Evolutionary conservation across 2,329 filamentous ascomycete genomes (phyloP).

Genomic region (Ophiosphaerella korrae): DNA sequence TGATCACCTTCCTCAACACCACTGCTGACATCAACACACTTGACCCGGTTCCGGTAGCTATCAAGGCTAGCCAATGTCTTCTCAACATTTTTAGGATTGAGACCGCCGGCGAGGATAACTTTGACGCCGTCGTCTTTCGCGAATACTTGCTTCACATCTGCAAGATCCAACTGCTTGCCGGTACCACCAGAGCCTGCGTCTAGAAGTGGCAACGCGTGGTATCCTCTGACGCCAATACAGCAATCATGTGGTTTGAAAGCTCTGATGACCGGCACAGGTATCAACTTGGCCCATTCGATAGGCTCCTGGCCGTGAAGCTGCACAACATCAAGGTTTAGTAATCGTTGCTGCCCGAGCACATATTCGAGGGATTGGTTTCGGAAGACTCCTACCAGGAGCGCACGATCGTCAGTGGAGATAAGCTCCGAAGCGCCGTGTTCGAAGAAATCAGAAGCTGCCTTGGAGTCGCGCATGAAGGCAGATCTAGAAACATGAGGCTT

Average conservation of each 20-base stretch:
- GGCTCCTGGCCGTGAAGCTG: constrained; percentile 94
- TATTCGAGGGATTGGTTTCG: constrained; percentile 86
- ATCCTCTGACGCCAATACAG: constrained; percentile 75
- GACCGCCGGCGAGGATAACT: constrained; percentile 82
- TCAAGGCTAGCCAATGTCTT: constrained; percentile 68
- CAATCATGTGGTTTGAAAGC: constrained; percentile 78
- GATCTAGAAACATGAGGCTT: constrained; percentile 35
- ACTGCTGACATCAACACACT: constrained; percentile 91
- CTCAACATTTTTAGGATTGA: constrained; percentile 79
- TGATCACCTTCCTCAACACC: constrained; percentile 81
- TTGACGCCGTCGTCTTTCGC: constrained; percentile 71
- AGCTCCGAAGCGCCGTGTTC: constrained; percentile 56
- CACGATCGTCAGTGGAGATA: constrained; percentile 61
- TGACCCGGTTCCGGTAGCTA: constrained; percentile 64
- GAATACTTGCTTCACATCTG: constrained; percentile 70
- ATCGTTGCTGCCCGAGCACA: constrained; percentile 76
- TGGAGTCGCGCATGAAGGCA: constrained; percentile 29
- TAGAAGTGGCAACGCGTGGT: constrained; percentile 81
- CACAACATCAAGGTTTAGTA: constrained; percentile 81
- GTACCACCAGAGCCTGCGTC: constrained; percentile 86
- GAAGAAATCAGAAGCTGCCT: constrained; percentile 71
- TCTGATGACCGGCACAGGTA: constrained; percentile 89
- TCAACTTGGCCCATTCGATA: constrained; percentile 84
- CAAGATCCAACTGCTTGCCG: constrained; percentile 76
- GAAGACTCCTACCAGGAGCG: constrained; percentile 91